phyloP scores from a whole-genome alignment of 1,284 basidiomycete genomes.

The Amylostereum areolatum region DNA sequence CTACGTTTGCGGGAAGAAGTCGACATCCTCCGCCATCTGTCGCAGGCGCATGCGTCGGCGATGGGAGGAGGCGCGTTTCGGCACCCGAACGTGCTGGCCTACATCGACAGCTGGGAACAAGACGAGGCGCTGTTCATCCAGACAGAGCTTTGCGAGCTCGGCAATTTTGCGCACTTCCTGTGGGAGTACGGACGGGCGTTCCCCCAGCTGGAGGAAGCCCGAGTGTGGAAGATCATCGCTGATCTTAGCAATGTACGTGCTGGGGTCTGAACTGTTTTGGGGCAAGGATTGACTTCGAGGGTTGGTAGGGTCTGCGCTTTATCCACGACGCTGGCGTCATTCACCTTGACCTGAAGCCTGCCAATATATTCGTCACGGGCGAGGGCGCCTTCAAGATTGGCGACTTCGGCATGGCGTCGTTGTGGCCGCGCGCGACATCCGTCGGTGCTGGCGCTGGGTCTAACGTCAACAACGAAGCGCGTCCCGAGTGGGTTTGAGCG shows the following conservation, averaged over 20 bases:
- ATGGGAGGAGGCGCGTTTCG: constrained; percentile 16
- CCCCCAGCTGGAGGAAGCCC: constrained; percentile 84
- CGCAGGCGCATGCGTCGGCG: constrained; percentile 27
- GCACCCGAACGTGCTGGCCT: constrained; percentile 81
- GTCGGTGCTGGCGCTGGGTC: constrained; percentile 10
- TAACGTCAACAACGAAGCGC: no score
- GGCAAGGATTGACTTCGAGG: neutral
- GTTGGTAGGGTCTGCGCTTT: constrained; percentile 73
- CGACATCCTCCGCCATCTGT: constrained; percentile 83
- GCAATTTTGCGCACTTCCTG: constrained; percentile 89
- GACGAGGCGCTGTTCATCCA: constrained; percentile 86
- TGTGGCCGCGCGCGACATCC: constrained; percentile 63
- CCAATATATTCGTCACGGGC: constrained; percentile 90
- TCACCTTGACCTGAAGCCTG: constrained; percentile 97
- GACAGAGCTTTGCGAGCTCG: constrained; percentile 92
- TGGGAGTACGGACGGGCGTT: constrained; percentile 88
- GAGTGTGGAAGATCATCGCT: constrained; percentile 95
- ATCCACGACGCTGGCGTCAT: constrained; percentile 88
- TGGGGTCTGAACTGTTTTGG: neutral
- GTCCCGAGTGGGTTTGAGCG: constrained; percentile 71
- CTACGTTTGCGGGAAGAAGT: constrained; percentile 93
- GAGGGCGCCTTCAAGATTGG: constrained; percentile 94
- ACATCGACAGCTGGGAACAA: constrained; percentile 97
- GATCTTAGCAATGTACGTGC: constrained; percentile 84
- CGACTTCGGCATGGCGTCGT: constrained; percentile 95